A percentile compares a stretch with the other conserved stretches of the same genome.
phyloP scores from a whole-genome alignment of 106 monocot genomes.

The Chionographis japonica region DNA sequence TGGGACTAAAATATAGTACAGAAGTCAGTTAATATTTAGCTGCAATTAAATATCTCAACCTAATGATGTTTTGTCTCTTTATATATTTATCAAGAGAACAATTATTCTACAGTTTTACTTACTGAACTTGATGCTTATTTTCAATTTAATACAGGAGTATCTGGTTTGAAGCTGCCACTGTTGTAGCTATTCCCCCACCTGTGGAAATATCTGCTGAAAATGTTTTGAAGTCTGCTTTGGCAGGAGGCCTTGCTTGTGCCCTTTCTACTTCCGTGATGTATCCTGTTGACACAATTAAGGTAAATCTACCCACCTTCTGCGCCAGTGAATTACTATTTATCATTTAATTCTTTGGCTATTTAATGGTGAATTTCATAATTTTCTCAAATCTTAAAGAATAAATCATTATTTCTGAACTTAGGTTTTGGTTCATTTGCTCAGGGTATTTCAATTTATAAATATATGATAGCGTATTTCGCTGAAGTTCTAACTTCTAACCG shows the following conservation, averaged over 20 bases:
- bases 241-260: conserved; percentile 62
- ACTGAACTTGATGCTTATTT: background rate
- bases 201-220: conserved; percentile 54
- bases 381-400: no score
- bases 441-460: no score
- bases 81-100: background rate
- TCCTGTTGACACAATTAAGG: conserved; percentile 65
- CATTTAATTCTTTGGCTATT: background rate
- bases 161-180: conserved; percentile 70
- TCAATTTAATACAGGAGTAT: conserved; percentile 28
- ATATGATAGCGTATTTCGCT: no score
- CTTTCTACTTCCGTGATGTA: conserved; percentile 54
- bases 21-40: no score
- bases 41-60: background rate
- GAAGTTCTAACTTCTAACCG: no score
- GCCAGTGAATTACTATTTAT: background rate
- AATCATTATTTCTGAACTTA: no score
- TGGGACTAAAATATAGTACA: no score
- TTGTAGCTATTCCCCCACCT: conserved; percentile 57
- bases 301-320: background rate
- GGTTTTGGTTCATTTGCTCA: no score
- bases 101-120: background rate
- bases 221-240: conserved; percentile 58
- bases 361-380: background rate
- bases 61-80: background rate